These are phyloP conservation scores for Hyaloscypha hepaticicola DNA, from an alignment of 495 filamentous ascomycete genomes.

Conservation along the genomic window DNA sequence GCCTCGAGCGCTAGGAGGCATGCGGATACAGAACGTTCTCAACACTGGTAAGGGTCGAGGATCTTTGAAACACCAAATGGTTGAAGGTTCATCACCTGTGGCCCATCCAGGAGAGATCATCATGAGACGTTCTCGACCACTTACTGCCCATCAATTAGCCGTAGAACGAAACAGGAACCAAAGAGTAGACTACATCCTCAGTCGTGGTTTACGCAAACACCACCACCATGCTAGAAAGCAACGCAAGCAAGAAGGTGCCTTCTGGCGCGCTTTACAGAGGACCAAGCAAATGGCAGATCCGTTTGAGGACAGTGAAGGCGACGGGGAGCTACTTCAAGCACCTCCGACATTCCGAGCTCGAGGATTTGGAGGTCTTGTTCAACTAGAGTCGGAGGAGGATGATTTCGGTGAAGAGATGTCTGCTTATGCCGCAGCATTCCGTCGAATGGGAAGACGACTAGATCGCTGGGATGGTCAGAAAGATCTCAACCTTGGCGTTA, in stretches of 20 bases:
- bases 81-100: constrained; percentile 52
- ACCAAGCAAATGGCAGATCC: constrained; percentile 64
- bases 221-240: constrained; percentile 60
- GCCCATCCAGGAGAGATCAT: constrained; percentile 23
- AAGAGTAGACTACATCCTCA: constrained; percentile 83
- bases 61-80: constrained; percentile 48
- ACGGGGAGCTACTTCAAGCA: constrained; percentile 46
- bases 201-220: constrained; percentile 64
- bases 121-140: constrained; percentile 68
- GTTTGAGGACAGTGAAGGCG: constrained; percentile 79
- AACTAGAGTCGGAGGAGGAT: constrained; percentile 60
- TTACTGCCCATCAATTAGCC: constrained; percentile 90
- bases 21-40: constrained; percentile 39
- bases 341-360: constrained; percentile 44
- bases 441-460: constrained; percentile 68
- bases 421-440: constrained; percentile 68
- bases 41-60: constrained; percentile 35
- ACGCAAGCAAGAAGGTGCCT: constrained; percentile 59
- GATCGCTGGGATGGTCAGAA: constrained; percentile 66
- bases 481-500: constrained; percentile 45
- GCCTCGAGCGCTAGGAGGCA: constrained; percentile 45
- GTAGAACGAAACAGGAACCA: constrained; percentile 86
- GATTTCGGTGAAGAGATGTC: constrained; percentile 80
- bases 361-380: constrained; percentile 69
- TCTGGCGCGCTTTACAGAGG: constrained; percentile 68